Evolutionary conservation across 1,139 yeast species (phyloP).

Genomic region (Candida mesenterica): DNA sequence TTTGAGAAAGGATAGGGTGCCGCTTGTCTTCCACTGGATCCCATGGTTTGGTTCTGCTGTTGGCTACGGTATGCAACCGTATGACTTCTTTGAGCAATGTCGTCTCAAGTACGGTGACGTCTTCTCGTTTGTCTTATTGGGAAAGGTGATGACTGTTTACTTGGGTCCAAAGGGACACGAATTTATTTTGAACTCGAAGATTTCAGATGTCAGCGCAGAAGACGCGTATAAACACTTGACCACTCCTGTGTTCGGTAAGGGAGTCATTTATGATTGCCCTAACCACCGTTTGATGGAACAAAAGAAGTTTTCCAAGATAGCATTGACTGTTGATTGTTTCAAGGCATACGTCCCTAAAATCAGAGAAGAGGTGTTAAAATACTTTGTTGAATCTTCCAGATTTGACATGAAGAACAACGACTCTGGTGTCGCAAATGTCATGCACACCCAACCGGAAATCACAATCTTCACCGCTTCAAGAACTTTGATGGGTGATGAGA

Average conservation of each 20-base stretch:
- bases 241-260: conserved; percentile 96
- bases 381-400: conserved; percentile 50
- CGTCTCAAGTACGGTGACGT: conserved; percentile 86
- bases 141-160: conserved; percentile 92
- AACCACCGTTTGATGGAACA: conserved; percentile 95
- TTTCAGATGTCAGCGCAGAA: conserved; percentile 90
- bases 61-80: conserved; percentile 88
- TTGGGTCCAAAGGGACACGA: conserved; percentile 98
- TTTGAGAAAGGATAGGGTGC: conserved; percentile 75
- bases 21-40: conserved; percentile 86
- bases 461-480: conserved; percentile 96
- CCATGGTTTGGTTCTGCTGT: conserved; percentile 97
- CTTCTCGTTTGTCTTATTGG: conserved; percentile 83
- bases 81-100: conserved; percentile 78
- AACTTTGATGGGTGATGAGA: conserved; percentile 85
- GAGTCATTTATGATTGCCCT: conserved; percentile 96
- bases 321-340: conserved; percentile 84
- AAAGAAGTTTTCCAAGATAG: conserved; percentile 91
- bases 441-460: conserved; percentile 89
- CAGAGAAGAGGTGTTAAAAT: conserved; percentile 69
- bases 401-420: conserved; percentile 38
- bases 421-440: conserved; percentile 63
- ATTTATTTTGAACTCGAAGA: conserved; percentile 87
- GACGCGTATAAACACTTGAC: conserved; percentile 94
- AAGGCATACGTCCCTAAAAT: conserved; percentile 84